phyloP scores from a whole-genome alignment of 768 basidiomycete genomes.

The Mycena haematopus region DNA sequence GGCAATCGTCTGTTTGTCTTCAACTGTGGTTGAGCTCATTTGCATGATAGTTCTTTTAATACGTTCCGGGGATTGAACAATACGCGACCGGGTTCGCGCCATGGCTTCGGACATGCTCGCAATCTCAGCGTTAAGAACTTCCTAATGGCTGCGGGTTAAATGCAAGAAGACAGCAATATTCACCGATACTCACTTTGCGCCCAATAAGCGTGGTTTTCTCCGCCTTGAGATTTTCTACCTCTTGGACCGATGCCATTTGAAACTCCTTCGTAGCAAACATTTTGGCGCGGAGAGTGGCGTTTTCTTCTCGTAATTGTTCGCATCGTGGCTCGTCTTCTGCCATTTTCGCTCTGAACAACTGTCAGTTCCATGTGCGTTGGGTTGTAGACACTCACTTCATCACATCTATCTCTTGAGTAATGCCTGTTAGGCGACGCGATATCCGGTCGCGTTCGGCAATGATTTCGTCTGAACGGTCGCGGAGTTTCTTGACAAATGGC shows the following conservation, averaged over 20 bases:
- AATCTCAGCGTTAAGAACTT: slow-evolving; percentile 67
- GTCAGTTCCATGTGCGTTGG: background rate
- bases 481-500: slow-evolving; percentile 64
- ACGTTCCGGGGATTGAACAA: slow-evolving; percentile 92
- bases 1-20: slow-evolving; percentile 73
- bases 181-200: slow-evolving; percentile 57
- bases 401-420: slow-evolving; percentile 56
- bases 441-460: slow-evolving; percentile 69
- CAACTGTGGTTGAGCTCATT: slow-evolving; percentile 71
- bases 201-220: slow-evolving; percentile 70
- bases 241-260: slow-evolving; percentile 63
- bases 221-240: slow-evolving; percentile 73
- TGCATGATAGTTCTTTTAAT: slow-evolving; percentile 81
- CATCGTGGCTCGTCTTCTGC: slow-evolving; percentile 75
- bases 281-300: slow-evolving; percentile 62
- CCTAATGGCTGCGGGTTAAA: slow-evolving; percentile 41
- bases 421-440: slow-evolving; percentile 51
- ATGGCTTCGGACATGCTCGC: slow-evolving; percentile 65
- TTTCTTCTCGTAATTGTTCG: slow-evolving; percentile 64
- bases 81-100: slow-evolving; percentile 68
- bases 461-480: slow-evolving; percentile 61
- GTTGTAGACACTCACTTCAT: slow-evolving; percentile 56
- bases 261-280: slow-evolving; percentile 75
- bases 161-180: slow-evolving; percentile 1
- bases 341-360: slow-evolving; percentile 58